Evolutionary conservation across 306 rosid species (phyloP), one percentile per base, ranked within the genome.

Genomic region (Luffa aegyptiaca): DNA sequence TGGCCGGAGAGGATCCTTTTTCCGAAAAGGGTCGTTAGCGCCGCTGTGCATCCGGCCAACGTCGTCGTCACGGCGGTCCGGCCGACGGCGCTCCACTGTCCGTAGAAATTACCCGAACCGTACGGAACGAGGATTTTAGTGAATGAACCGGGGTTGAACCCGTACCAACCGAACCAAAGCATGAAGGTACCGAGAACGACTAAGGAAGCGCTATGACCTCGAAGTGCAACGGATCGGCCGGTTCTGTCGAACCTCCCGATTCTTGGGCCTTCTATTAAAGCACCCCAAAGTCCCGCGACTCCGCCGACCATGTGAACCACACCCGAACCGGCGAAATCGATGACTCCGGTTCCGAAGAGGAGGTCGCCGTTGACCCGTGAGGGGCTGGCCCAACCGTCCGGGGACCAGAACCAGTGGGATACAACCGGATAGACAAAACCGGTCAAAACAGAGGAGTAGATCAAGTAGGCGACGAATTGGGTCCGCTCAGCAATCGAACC

Each of bases 301-400:
- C 79, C 79, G 5, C 79, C 79, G 6, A 76, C 79, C 79, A 76
- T 76, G 66, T 76, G 79, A n/a, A 76, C 79, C 8, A 76, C 79
- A 0, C 79, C 79, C 1, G 79, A 76, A 17, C 79, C 79, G n/a
- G 79, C 79, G 3, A 76, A 76, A 39, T 76, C 79, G 51, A 76
- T 76, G 14, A 76, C 79, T 18, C 79, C 79, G 37, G 79, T 37
- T 17, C 79, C 79, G 10, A 76, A 53, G 5, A 76, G 39, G 1
- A 76, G 44, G 2, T 55, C 3, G 2, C 66, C 65, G 1, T 37
- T 31, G n/a, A 51, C 0, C 3, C 79, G 31, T 0, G 37, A 10
- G 35, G 79, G 65, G 65, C 66, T 76, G 52, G 79, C 79, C 79
- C 79, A 76, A 10, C 79, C 79, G 39, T 55, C 79, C 1, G 65